A percentile compares a stretch with the other conserved stretches of the same genome.
Conservation (phyloP, 257 asterid species). For the Jasminum sambac region DNA sequence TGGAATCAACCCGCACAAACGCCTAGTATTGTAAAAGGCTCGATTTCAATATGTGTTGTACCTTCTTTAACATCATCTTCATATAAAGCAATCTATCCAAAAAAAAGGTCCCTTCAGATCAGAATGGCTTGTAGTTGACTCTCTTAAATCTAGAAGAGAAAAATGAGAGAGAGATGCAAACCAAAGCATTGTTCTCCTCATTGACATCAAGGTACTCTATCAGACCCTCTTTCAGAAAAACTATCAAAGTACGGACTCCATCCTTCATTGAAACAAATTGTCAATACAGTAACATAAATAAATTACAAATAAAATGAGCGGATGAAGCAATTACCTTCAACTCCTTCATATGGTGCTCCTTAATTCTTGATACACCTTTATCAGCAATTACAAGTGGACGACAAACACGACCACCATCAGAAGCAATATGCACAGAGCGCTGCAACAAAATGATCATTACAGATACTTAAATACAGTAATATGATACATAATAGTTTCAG, state of each 20-base stretch:
- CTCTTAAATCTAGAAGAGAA: constrained; percentile 3
- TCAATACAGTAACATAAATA: constrained; percentile 23
- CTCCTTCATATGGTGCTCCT: constrained; percentile 96
- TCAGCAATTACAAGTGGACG: constrained; percentile 98
- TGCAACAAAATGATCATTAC: constrained; percentile 39
- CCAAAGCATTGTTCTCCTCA: constrained; percentile 96
- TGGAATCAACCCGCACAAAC: constrained; percentile 94
- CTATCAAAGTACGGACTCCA: constrained; percentile 83
- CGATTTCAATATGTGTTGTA: constrained; percentile 94
- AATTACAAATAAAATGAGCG: constrained; percentile 20
- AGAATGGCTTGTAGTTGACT: constrained; percentile 21
- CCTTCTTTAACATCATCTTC: constrained; percentile 74
- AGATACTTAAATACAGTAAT: neutral
- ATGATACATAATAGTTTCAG: neutral
- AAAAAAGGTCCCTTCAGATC: constrained; percentile 15
- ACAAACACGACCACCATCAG: constrained; percentile 99
- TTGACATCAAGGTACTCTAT: constrained; percentile 97
- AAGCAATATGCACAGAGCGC: constrained; percentile 93
- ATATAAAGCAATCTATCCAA: constrained; percentile 76
- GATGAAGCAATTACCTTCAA: constrained; percentile 57
- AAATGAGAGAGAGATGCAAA: constrained; percentile 31
- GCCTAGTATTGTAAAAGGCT: constrained; percentile 93
- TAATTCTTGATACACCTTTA: constrained; percentile 87
- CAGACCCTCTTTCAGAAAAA: constrained; percentile 84
- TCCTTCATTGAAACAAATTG: constrained; percentile 55